Conservation (phyloP, 2,329 filamentous ascomycete genomes). For the Colletotrichum gloeosporioides region DNA sequence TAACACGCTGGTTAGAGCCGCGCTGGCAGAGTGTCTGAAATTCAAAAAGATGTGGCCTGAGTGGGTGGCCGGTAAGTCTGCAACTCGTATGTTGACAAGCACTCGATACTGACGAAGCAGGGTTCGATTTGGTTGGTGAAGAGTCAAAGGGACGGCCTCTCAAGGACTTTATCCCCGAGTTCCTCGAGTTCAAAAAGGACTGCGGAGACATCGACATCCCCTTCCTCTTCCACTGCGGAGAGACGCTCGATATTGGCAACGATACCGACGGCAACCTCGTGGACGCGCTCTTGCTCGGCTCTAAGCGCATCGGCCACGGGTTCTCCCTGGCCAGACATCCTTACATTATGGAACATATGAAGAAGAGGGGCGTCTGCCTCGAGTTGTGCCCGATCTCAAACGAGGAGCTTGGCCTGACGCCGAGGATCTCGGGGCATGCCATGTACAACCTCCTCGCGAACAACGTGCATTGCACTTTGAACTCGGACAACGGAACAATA, state of each 20-base stretch:
- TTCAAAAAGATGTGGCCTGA: slow-evolving; percentile 62
- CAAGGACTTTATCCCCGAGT: slow-evolving; percentile 57
- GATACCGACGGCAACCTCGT: slow-evolving; percentile 72
- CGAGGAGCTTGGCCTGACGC: slow-evolving; percentile 74
- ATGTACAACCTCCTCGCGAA: slow-evolving; percentile 74
- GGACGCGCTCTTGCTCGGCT: slow-evolving; percentile 69
- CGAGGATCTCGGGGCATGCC: slow-evolving; percentile 68
- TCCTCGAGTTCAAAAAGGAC: slow-evolving; percentile 59
- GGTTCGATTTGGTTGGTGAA: slow-evolving; percentile 75
- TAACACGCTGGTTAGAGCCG: slow-evolving; percentile 48
- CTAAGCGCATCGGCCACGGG: slow-evolving; percentile 77
- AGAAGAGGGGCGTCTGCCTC: slow-evolving; percentile 68
- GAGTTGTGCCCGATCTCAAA: slow-evolving; percentile 82
- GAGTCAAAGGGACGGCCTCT: slow-evolving; percentile 67
- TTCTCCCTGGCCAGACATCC: slow-evolving; percentile 73
- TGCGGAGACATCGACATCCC: slow-evolving; percentile 67
- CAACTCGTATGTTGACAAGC: neutral
- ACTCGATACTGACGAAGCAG: slow-evolving; percentile 35
- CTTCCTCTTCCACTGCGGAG: slow-evolving; percentile 79
- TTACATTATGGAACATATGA: slow-evolving; percentile 70
- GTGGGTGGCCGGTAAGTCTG: slow-evolving; percentile 67
- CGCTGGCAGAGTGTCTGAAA: slow-evolving; percentile 65
- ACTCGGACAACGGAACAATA: slow-evolving; percentile 76
- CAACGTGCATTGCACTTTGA: slow-evolving; percentile 75
- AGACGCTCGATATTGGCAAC: slow-evolving; percentile 71